These are phyloP conservation scores for Ganoderma resinaceum DNA, from an alignment of 1,284 basidiomycete species.

Conservation along the genomic window DNA sequence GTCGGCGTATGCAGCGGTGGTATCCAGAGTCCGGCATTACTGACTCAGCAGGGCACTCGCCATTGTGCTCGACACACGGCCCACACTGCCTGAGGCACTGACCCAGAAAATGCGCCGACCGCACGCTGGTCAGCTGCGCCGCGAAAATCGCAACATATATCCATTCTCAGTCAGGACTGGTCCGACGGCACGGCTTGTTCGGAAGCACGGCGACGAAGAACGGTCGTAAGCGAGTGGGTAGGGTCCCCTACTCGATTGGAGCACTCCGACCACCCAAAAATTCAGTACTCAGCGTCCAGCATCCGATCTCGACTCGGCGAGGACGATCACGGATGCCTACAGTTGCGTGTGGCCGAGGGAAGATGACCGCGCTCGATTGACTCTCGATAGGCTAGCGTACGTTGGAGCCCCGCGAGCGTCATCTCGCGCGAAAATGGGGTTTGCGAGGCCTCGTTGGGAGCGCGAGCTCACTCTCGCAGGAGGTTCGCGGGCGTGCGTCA, in stretches of 20 bases:
- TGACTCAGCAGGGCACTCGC: background rate
- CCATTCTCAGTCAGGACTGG: constrained; percentile 1
- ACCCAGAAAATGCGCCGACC: background rate
- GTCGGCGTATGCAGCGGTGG: background rate
- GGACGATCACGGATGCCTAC: background rate
- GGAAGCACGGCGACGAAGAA: background rate
- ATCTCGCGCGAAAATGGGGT: background rate
- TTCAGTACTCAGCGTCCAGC: background rate
- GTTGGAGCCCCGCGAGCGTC: constrained; percentile 10
- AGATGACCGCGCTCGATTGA: constrained; percentile 14
- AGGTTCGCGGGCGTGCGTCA: constrained; percentile 4
- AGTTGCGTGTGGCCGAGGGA: constrained; percentile 1
- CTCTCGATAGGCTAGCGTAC: constrained; percentile 18
- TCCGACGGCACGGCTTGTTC: background rate
- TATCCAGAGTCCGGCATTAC: background rate
- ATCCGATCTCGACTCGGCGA: background rate
- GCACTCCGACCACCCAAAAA: background rate
- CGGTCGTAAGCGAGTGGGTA: background rate
- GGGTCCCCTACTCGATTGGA: background rate
- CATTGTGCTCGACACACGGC: background rate
- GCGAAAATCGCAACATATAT: constrained; percentile 9
- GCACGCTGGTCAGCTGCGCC: background rate
- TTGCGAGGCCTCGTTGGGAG: background rate
- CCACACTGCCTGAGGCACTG: background rate
- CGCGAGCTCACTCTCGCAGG: background rate